Evolutionary conservation across 306 rosid genomes (phyloP), one percentile per base, ranked within the genome.

Genomic region (Benincasa hispida): DNA sequence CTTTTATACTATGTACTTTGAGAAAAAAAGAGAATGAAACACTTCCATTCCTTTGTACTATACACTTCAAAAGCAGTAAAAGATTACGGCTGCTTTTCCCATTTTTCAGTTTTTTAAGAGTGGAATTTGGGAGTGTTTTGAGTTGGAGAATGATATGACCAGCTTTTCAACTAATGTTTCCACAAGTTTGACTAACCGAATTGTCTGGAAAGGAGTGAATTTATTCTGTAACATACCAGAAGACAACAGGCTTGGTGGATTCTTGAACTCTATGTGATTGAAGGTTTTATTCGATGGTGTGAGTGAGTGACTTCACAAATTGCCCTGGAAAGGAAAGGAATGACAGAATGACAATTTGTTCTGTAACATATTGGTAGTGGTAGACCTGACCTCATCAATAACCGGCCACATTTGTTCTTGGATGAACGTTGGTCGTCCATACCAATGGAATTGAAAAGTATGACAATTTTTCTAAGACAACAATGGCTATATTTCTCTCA

Each of bases 351-450:
- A 5, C 37, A 28, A 13, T 21, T 42, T 63, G 34, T 30, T 34
- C 47, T 62, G 30, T 32, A 62, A 18, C 42, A 62, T 62, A 62
- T n/a, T n/a, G n/a, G n/a, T n/a, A n/a, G 28, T n/a, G 37, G 9
- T 37, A 66, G 30, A 66, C 50, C 42, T 37, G 19, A 5, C 78
- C 27, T 19, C 8, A 48, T 65, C 48, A 27, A 51, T 35, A n/a
- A 55, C 34, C 50, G 96, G 93, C 98, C 97, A 91, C 55, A 88
- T 3, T 35, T 89, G 89, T 39, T 81, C 81, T 17, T 94, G 88
- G 77, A 94, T 87, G 85, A 77, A 94, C 90, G 68, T 91, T 94
- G 34, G 97, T 88, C 14, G 98, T 90, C 97, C 98, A 94, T 50
- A 94, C 10, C 14, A 62, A 28, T 17, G 19, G 22, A 32, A 62